Conservation (phyloP, 352 stramenopile species). For the Globisporangium lucens region DNA sequence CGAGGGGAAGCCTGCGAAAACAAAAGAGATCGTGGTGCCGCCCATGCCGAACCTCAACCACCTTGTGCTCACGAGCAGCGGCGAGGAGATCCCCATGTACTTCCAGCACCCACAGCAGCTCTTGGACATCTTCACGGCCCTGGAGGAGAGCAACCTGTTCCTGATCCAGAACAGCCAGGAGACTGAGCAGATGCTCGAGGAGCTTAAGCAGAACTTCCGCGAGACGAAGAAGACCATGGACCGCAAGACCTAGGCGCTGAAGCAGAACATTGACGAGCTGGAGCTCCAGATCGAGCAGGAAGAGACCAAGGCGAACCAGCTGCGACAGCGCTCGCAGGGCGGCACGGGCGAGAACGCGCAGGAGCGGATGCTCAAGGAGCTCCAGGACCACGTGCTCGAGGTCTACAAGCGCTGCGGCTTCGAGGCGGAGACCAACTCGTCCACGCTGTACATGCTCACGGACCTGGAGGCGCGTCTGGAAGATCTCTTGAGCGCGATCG, state of each 20-base stretch:
- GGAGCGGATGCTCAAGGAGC: constrained; percentile 86
- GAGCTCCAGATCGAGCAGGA: constrained; percentile 86
- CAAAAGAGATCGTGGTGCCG: constrained; percentile 44
- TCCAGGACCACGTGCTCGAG: constrained; percentile 84
- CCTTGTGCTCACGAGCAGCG: constrained; percentile 69
- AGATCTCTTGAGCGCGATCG: constrained; percentile 88
- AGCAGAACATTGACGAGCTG: constrained; percentile 89
- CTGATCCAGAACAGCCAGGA: constrained; percentile 96
- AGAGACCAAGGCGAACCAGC: constrained; percentile 76
- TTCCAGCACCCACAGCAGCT: constrained; percentile 93
- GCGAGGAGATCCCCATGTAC: constrained; percentile 94
- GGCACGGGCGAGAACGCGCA: constrained; percentile 85
- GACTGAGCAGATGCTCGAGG: constrained; percentile 93
- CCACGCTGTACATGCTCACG: constrained; percentile 93
- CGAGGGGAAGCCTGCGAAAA: constrained; percentile 40
- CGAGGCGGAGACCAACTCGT: constrained; percentile 89
- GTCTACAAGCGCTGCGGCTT: constrained; percentile 94
- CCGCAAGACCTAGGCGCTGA: constrained; percentile 77
- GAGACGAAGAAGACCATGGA: constrained; percentile 90
- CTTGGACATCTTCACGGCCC: constrained; percentile 90
- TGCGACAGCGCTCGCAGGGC: constrained; percentile 61
- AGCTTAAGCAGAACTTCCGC: constrained; percentile 92
- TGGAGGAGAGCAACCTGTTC: constrained; percentile 96
- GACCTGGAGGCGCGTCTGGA: constrained; percentile 90
- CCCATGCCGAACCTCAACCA: constrained; percentile 67